Percentiles rank a stretch among this genome's conserved stretches.
These are phyloP conservation scores for Pseudogymnoascus verrucosus DNA, from an alignment of 2,329 filamentous ascomycete genomes.

Conservation along the genomic window DNA sequence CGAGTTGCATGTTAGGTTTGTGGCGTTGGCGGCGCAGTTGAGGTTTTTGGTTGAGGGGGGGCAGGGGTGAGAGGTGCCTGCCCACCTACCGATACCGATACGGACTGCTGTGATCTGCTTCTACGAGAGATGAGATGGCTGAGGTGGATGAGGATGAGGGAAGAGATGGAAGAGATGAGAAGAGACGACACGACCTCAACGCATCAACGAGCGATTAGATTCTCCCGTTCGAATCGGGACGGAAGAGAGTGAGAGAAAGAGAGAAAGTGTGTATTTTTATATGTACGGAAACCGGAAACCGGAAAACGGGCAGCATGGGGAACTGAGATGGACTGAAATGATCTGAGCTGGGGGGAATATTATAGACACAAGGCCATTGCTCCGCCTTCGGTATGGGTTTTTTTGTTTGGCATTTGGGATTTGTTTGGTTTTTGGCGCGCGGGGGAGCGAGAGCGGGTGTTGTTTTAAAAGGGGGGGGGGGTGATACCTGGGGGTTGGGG, in stretches of 20 bases:
- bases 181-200: no score
- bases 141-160: neutral
- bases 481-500: neutral
- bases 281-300: neutral
- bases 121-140: neutral
- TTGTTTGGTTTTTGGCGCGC: neutral
- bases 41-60: neutral
- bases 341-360: neutral
- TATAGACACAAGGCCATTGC: neutral
- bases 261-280: neutral
- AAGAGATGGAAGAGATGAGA: neutral
- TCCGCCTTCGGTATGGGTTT: neutral
- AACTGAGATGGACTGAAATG: neutral
- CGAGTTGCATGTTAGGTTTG: constrained; percentile 56
- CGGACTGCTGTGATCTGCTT: no score
- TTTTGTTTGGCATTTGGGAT: neutral
- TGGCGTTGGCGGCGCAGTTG: constrained; percentile 49
- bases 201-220: neutral
- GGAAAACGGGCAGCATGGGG: neutral
- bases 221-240: no score
- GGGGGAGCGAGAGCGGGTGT: neutral
- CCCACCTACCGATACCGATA: no score
- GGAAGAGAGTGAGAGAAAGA: no score
- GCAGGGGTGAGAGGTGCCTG: neutral
- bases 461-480: neutral